phyloP scores from a whole-genome alignment of 352 stramenopile genomes.

The Phytophthora sp. region DNA sequence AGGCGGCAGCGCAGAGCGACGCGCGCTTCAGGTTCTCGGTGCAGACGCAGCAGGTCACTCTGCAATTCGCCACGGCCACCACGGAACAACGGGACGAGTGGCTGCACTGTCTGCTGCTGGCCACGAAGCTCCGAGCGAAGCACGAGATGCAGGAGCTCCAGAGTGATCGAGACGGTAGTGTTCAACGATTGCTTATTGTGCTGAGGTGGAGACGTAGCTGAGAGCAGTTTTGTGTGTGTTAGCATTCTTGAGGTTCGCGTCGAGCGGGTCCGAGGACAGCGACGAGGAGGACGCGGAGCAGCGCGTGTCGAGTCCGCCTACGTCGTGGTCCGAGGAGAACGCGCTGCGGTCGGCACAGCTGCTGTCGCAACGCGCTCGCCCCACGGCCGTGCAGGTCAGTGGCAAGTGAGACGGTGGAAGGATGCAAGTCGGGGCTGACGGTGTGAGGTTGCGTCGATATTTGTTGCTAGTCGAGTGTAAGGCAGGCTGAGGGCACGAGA shows the following conservation, averaged over 20 bases:
- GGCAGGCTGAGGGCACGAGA: constrained; percentile 9
- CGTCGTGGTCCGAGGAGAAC: constrained; percentile 34
- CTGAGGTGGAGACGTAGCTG: not conserved
- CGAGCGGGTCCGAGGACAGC: constrained; percentile 56
- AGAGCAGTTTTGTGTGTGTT: not conserved
- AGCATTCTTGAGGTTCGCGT: constrained; percentile 63
- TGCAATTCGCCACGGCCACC: constrained; percentile 47
- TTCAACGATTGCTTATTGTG: not conserved
- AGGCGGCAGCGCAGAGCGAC: constrained; percentile 8
- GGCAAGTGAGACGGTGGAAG: constrained; percentile 2
- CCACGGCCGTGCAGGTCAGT: constrained; percentile 42
- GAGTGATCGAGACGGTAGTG: constrained; percentile 12
- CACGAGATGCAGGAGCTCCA: constrained; percentile 7
- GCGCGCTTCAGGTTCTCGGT: constrained; percentile 43
- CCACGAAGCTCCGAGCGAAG: constrained; percentile 36
- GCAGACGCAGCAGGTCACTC: constrained; percentile 28
- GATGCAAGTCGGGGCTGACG: not conserved
- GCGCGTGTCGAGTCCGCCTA: constrained; percentile 9
- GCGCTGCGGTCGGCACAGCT: constrained; percentile 32
- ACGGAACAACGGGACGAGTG: constrained; percentile 49
- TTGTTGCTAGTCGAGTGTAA: constrained; percentile 19
- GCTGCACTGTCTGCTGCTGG: constrained; percentile 47
- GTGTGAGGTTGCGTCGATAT: not conserved
- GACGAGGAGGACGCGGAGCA: constrained; percentile 42
- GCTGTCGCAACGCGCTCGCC: constrained; percentile 20